phyloP scores from a whole-genome alignment of 2,329 filamentous ascomycete species.

The Claviceps cyperi region DNA sequence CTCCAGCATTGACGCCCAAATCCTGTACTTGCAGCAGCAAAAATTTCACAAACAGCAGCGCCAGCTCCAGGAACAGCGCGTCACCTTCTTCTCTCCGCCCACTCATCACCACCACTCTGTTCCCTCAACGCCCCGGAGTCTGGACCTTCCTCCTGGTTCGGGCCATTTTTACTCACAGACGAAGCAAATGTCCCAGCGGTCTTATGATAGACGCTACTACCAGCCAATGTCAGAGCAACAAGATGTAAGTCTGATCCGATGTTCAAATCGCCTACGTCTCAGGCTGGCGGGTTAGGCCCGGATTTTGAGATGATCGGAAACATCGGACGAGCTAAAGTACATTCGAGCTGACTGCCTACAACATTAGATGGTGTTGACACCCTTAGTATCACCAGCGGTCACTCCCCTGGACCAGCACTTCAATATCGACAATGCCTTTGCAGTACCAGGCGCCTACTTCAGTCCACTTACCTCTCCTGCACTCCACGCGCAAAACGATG shows the following conservation, averaged over 20 bases:
- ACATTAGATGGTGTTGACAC: constrained; percentile 58
- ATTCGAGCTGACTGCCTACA: not conserved
- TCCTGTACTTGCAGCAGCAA: constrained; percentile 50
- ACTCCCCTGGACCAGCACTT: constrained; percentile 65
- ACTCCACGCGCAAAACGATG: constrained; percentile 54
- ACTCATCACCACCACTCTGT: constrained; percentile 40
- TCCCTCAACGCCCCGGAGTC: constrained; percentile 67
- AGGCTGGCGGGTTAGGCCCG: too few relatives aligned
- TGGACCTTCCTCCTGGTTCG: constrained; percentile 53
- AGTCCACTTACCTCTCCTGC: constrained; percentile 73
- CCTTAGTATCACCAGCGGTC: constrained; percentile 70
- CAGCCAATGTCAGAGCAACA: constrained; percentile 55
- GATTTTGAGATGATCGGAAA: not conserved
- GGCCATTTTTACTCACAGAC: constrained; percentile 45
- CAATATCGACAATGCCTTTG: constrained; percentile 41
- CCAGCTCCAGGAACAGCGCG: constrained; percentile 42
- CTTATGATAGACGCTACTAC: constrained; percentile 50
- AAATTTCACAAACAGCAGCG: constrained; percentile 46
- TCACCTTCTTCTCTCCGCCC: constrained; percentile 31
- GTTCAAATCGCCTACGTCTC: too few relatives aligned
- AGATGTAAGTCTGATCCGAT: constrained; percentile 32
- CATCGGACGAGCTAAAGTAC: not conserved
- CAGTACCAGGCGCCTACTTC: constrained; percentile 59
- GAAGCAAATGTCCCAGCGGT: constrained; percentile 37
- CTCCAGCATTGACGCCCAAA: constrained; percentile 48